These are phyloP conservation scores for Tetrapisispora namnaoensis DNA, from an alignment of 805 yeast species.

Conservation along the genomic window DNA sequence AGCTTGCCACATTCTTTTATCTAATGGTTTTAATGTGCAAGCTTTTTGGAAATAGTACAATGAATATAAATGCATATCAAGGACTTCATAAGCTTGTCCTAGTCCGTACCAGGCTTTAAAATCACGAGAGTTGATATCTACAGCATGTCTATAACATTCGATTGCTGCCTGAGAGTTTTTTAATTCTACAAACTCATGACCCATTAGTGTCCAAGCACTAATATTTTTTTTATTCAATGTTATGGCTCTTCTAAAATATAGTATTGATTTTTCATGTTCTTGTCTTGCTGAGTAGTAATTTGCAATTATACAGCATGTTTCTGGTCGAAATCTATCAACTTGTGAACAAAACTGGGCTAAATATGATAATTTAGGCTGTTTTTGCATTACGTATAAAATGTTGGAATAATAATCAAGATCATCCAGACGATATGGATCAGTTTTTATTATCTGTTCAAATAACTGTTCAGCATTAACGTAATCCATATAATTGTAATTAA, in stretches of 20 bases:
- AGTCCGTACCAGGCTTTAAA: constrained; percentile 97
- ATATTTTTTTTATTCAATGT: constrained; percentile 69
- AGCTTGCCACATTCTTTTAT: constrained; percentile 94
- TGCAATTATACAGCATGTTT: constrained; percentile 89
- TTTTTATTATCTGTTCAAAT: constrained; percentile 62
- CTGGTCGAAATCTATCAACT: constrained; percentile 82
- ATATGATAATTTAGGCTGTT: constrained; percentile 70
- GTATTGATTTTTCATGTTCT: constrained; percentile 90
- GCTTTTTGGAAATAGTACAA: constrained; percentile 88
- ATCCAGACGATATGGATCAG: constrained; percentile 81
- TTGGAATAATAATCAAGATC: constrained; percentile 92
- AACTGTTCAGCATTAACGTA: constrained; percentile 68
- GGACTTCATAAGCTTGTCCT: constrained; percentile 95
- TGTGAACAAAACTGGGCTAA: constrained; percentile 78
- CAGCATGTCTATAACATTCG: constrained; percentile 87
- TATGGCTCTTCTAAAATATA: constrained; percentile 85
- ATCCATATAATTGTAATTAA: constrained; percentile 77
- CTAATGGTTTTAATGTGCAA: constrained; percentile 76
- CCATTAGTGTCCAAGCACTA: constrained; percentile 97
- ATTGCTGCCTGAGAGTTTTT: constrained; percentile 97
- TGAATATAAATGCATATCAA: constrained; percentile 90
- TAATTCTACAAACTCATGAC: constrained; percentile 94
- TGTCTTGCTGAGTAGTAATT: constrained; percentile 86
- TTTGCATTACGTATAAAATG: constrained; percentile 88
- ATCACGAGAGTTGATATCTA: constrained; percentile 79